Evolutionary conservation across 257 asterid genomes (phyloP), one percentile per base, ranked within the genome.

Genomic region (Gentiana straminea): DNA sequence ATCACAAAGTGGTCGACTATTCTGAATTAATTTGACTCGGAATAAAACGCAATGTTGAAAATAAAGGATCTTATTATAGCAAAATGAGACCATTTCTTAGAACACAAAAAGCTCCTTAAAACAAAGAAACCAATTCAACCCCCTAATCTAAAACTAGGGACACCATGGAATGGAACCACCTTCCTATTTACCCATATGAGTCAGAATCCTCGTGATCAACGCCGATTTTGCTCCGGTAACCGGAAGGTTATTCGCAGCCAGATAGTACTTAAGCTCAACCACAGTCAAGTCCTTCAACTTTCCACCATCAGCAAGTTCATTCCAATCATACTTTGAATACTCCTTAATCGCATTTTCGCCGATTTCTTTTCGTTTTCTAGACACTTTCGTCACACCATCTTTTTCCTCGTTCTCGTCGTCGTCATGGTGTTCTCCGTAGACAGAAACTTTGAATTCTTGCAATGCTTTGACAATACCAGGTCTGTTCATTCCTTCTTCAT

Each of bases 401-500:
- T 58, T 59, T 57, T 84, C 88, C 57, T 85, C 73, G 7, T 84
- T 72, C 5, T 60, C 81, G 68, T 81, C 78, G 24, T 24, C 24
- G 24, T 24, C 24, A 24, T 24, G 24, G 24, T 24, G 24, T 56
- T 87, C 87, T 69, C 98, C 98, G 63, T 76, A 85, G 6, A 85
- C 92, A 39, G 84, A 87, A 51, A 79, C 64, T 75, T 88, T 84
- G 76, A 91, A 80, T 59, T 88, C 95, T 68, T 87, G 97, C 57
- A 91, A 41, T 60, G 93, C 93, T 75, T 87, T 91, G 2, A 83
- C 93, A 60, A 85, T 66, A 63, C 88, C 94, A 35, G 95, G 97
- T 61, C 98, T 92, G 69, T 90, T 68, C 79, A 92, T 67, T 65
- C 98, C 97, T 73, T 87, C 95, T 82, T 92, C 95, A 72, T 92